Conservation (phyloP, 2,329 filamentous ascomycete genomes). For the Cladosporium cucumerinum region DNA sequence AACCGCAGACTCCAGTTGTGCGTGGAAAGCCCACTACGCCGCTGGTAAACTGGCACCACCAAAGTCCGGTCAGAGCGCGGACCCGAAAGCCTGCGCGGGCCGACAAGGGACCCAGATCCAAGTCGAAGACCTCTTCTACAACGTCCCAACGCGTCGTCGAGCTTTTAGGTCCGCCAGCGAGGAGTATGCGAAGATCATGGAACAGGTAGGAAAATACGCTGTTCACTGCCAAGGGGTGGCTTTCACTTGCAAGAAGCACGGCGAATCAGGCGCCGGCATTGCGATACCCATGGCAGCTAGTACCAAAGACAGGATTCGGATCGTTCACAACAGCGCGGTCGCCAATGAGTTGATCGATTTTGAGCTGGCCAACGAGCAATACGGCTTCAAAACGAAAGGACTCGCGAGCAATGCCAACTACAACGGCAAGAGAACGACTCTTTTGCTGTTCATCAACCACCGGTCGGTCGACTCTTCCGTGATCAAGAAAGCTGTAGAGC, state of each 20-base stretch:
- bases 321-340: slow-evolving; percentile 79
- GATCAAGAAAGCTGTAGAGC: slow-evolving; percentile 86
- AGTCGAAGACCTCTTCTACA: slow-evolving; percentile 95
- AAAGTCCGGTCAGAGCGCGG: slow-evolving; percentile 81
- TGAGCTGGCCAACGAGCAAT: slow-evolving; percentile 66
- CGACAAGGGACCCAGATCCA: slow-evolving; percentile 90
- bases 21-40: slow-evolving; percentile 85
- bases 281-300: slow-evolving; percentile 72
- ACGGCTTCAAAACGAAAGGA: slow-evolving; percentile 79
- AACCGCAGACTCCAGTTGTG: slow-evolving; percentile 80
- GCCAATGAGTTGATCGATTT: slow-evolving; percentile 86
- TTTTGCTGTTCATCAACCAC: slow-evolving; percentile 95
- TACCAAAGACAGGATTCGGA: slow-evolving; percentile 78
- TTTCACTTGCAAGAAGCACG: slow-evolving; percentile 95
- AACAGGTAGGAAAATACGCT: slow-evolving; percentile 89
- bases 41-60: slow-evolving; percentile 75
- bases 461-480: slow-evolving; percentile 84
- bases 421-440: slow-evolving; percentile 79
- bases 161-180: slow-evolving; percentile 91
- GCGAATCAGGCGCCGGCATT: slow-evolving; percentile 78
- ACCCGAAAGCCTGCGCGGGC: slow-evolving; percentile 84
- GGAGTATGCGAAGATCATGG: slow-evolving; percentile 96
- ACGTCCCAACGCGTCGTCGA: slow-evolving; percentile 79
- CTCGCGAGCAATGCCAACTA: slow-evolving; percentile 93
- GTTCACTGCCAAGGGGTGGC: slow-evolving; percentile 88